Conservation (phyloP, 108 stramenopile species). For the Aureococcus anophagefferens region DNA sequence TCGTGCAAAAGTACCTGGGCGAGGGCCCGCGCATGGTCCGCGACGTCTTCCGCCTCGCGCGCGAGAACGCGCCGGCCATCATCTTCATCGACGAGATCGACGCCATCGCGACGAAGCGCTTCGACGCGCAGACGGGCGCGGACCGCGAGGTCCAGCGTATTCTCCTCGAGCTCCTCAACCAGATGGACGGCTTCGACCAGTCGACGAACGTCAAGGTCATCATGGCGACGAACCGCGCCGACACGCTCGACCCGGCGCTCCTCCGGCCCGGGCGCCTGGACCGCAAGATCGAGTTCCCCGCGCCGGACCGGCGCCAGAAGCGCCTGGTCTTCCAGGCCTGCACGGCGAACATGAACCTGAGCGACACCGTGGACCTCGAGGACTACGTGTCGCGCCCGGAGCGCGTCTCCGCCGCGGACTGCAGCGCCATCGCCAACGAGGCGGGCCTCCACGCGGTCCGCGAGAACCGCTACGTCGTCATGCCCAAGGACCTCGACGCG, state of each 20-base stretch:
- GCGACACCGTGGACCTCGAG: constrained; percentile 91
- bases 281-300: constrained; percentile 98
- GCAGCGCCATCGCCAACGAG: constrained; percentile 88
- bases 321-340: constrained; percentile 98
- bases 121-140: constrained; percentile 96
- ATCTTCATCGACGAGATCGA: constrained; percentile 99
- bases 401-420: constrained; percentile 90
- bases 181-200: constrained; percentile 99
- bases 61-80: constrained; percentile 92
- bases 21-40: constrained; percentile 99
- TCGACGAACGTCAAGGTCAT: constrained; percentile 99
- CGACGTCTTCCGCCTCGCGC: constrained; percentile 96
- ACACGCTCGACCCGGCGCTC: constrained; percentile 96
- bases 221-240: constrained; percentile 98
- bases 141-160: constrained; percentile 99
- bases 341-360: constrained; percentile 93
- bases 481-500: constrained; percentile 93
- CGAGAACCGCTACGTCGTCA: constrained; percentile 94
- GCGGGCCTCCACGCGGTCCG: constrained; percentile 96
- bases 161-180: constrained; percentile 91
- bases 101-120: constrained; percentile 98
- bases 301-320: constrained; percentile 97
- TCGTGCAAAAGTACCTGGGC: constrained; percentile 99
- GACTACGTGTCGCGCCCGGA: constrained; percentile 97
- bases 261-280: constrained; percentile 96